These are phyloP conservation scores for Maudiozyma saulgeensis DNA, from an alignment of 805 yeast species.

Conservation along the genomic window DNA sequence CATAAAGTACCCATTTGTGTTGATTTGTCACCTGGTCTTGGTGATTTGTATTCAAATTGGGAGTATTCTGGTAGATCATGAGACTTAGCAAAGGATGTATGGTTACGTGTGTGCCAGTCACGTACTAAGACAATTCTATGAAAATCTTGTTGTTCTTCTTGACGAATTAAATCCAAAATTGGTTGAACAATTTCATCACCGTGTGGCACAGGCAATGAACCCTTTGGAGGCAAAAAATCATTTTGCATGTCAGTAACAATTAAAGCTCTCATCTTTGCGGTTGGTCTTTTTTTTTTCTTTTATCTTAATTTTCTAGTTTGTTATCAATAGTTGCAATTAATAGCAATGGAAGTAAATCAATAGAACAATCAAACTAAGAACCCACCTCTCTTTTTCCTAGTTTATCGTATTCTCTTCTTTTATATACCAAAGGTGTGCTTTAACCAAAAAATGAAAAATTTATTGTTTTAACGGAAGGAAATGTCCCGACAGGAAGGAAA, in stretches of 20 bases:
- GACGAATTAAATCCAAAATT: constrained; percentile 39
- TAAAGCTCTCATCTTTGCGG: constrained; percentile 47
- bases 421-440: too few relatives aligned
- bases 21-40: constrained; percentile 30
- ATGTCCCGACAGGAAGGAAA: too few relatives aligned
- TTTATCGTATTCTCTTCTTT: too few relatives aligned
- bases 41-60: constrained; percentile 40
- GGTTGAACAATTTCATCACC: constrained; percentile 52
- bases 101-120: constrained; percentile 83
- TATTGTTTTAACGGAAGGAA: too few relatives aligned
- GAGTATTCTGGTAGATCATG: constrained; percentile 48
- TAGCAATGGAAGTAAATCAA: too few relatives aligned
- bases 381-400: too few relatives aligned
- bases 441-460: too few relatives aligned
- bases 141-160: constrained; percentile 40
- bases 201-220: constrained; percentile 60
- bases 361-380: too few relatives aligned
- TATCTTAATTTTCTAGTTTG: too few relatives aligned
- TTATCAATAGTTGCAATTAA: too few relatives aligned
- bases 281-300: too few relatives aligned
- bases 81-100: constrained; percentile 71
- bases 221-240: constrained; percentile 74
- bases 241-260: constrained; percentile 75
- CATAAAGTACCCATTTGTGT: constrained; percentile 46
- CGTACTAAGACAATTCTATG: constrained; percentile 58